A percentile compares a stretch with the other conserved stretches of the same genome.
Conservation (phyloP, 148 eudicot genomes). For the Vaccinium macrocarpon region DNA sequence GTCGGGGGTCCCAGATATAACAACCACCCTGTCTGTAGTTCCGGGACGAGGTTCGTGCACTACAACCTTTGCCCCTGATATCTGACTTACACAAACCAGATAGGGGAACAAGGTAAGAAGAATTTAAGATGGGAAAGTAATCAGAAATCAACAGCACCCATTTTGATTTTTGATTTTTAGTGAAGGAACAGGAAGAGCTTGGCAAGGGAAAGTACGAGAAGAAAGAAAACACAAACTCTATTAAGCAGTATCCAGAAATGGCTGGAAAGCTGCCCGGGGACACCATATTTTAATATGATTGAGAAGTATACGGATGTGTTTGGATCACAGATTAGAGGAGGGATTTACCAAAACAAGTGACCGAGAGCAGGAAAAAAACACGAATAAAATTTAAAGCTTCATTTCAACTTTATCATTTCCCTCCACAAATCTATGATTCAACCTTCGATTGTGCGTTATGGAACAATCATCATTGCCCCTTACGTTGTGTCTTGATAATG, state of each 20-base stretch:
- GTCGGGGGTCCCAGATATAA: slow-evolving; percentile 82
- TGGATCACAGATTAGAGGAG: not conserved
- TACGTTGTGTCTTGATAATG: not conserved
- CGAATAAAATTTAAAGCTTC: not conserved
- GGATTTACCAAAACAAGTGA: not conserved
- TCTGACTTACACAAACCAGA: slow-evolving; percentile 36
- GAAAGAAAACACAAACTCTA: not conserved
- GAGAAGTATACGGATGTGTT: not conserved
- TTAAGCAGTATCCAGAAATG: not conserved
- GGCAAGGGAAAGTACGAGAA: not conserved
- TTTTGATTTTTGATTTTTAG: not conserved
- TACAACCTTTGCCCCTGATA: slow-evolving; percentile 75
- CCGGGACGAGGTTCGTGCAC: slow-evolving; percentile 60
- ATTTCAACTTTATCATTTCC: not conserved
- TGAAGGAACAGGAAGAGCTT: not conserved
- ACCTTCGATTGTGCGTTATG: not conserved
- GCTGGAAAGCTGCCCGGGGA: not conserved
- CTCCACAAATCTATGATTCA: not conserved
- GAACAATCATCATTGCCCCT: not conserved
- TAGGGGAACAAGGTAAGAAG: not conserved
- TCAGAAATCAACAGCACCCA: not conserved
- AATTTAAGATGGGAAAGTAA: slow-evolving; percentile 1
- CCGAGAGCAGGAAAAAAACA: not conserved
- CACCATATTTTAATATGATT: not conserved
- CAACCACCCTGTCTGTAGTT: slow-evolving; percentile 40